These are phyloP conservation scores for Striga hermonthica DNA, from an alignment of 305 asterid species.

Conservation along the genomic window DNA sequence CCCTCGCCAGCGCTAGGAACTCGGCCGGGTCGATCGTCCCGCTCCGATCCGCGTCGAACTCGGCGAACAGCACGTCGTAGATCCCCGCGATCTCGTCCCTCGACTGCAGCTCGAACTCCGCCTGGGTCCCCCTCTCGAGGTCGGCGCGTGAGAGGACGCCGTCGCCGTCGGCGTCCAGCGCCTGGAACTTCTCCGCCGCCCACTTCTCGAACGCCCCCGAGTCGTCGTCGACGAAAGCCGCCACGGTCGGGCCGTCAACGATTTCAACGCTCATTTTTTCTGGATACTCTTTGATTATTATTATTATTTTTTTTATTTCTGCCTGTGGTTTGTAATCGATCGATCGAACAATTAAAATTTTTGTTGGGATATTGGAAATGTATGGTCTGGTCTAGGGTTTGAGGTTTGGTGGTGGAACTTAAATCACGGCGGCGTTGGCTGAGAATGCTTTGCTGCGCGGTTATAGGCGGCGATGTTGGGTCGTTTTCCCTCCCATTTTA, in stretches of 20 bases:
- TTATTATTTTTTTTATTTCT: too few relatives aligned
- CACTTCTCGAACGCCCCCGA: constrained; percentile 9
- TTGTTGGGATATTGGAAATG: background rate
- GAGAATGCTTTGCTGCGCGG: background rate
- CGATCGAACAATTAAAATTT: too few relatives aligned
- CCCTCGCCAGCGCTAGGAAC: constrained; percentile 48
- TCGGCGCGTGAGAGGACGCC: constrained; percentile 60
- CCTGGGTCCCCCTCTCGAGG: constrained; percentile 44
- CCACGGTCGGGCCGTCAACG: background rate
- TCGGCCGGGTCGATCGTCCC: constrained; percentile 47
- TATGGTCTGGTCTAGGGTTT: background rate
- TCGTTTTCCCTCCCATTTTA: background rate
- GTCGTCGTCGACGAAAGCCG: constrained; percentile 7
- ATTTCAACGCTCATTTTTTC: background rate
- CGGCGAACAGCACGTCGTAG: constrained; percentile 47
- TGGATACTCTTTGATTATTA: background rate
- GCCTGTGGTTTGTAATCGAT: background rate
- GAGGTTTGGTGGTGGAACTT: background rate
- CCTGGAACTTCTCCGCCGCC: constrained; percentile 1
- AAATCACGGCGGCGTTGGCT: background rate
- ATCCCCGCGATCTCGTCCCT: constrained; percentile 48
- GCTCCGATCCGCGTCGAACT: constrained; percentile 46
- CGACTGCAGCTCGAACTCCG: constrained; percentile 59
- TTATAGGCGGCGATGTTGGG: background rate
- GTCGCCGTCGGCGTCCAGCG: constrained; percentile 34